Conservation (phyloP, 2,329 filamentous ascomycete species). For the Parastagonospora avenae region DNA sequence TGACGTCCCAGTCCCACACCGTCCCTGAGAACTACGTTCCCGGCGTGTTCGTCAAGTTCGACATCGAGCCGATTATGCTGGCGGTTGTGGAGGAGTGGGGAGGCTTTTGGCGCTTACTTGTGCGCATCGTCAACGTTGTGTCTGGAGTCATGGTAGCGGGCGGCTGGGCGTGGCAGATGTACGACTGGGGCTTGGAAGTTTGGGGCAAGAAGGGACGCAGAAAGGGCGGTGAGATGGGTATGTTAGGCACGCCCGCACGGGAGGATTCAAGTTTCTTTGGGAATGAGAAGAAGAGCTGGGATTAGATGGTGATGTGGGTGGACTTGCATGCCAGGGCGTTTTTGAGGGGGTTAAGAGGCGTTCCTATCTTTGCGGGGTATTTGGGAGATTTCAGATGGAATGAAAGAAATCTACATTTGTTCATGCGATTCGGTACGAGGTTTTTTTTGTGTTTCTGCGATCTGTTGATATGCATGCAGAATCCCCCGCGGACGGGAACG, state of each 20-base stretch:
- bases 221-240: conserved; percentile 52
- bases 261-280: conserved; percentile 1
- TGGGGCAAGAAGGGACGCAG: conserved; percentile 49
- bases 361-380: neutral
- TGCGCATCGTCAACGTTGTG: conserved; percentile 88
- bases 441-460: no score
- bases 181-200: conserved; percentile 70
- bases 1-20: conserved; percentile 81
- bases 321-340: conserved; percentile 1
- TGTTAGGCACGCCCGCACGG: conserved; percentile 46
- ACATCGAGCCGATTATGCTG: conserved; percentile 93
- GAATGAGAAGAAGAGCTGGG: conserved; percentile 20
- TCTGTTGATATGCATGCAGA: no score
- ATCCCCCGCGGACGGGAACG: no score
- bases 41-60: conserved; percentile 97
- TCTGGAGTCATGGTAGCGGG: conserved; percentile 90
- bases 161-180: conserved; percentile 88
- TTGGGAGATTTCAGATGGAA: neutral
- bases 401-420: neutral
- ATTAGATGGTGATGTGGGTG: conserved; percentile 4
- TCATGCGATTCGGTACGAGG: no score
- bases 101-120: conserved; percentile 72
- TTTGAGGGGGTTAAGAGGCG: neutral
- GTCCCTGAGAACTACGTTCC: conserved; percentile 75
- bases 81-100: conserved; percentile 82